Evolutionary conservation across 2,329 filamentous ascomycete genomes (phyloP).

Genomic region (Penicillium sp.): DNA sequence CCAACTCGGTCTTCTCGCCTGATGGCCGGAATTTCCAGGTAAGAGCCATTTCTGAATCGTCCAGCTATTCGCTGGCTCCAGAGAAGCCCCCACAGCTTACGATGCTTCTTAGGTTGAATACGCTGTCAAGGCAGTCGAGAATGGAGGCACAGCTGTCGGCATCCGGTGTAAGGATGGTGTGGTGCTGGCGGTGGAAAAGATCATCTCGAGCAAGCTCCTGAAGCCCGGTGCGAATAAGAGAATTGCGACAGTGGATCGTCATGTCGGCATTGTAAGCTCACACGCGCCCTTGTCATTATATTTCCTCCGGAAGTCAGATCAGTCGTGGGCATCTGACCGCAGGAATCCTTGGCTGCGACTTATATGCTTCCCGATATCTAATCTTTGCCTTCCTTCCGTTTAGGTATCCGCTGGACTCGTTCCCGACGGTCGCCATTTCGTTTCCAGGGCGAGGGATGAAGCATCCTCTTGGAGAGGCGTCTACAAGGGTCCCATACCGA

Average conservation of each 20-base stretch:
- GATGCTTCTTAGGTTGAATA: conserved; percentile 73
- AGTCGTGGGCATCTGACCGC: no score
- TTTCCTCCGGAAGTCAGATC: no score
- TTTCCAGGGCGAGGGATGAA: conserved; percentile 92
- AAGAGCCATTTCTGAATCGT: conserved; percentile 9
- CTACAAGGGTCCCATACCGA: conserved; percentile 94
- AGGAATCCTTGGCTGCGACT: no score
- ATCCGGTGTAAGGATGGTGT: conserved; percentile 98
- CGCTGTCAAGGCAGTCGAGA: conserved; percentile 97
- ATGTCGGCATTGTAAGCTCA: conserved; percentile 81
- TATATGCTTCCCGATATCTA: no score
- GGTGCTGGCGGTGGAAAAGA: conserved; percentile 94
- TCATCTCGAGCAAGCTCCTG: conserved; percentile 91
- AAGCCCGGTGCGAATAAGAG: conserved; percentile 96
- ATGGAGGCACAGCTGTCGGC: conserved; percentile 92
- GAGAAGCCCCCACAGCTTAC: conserved; percentile 17
- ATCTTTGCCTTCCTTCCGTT: not conserved
- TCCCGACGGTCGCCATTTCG: conserved; percentile 93
- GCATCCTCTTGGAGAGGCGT: conserved; percentile 86
- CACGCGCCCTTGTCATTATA: conserved; percentile 23
- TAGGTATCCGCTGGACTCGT: conserved; percentile 93
- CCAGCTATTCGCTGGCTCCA: not conserved
- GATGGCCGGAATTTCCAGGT: conserved; percentile 99
- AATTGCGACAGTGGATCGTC: conserved; percentile 91
- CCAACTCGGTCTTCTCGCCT: conserved; percentile 99